Evolutionary conservation across 441 rosid genomes (phyloP), one percentile per base, ranked within the genome.

Genomic region (Geranium incanum): DNA sequence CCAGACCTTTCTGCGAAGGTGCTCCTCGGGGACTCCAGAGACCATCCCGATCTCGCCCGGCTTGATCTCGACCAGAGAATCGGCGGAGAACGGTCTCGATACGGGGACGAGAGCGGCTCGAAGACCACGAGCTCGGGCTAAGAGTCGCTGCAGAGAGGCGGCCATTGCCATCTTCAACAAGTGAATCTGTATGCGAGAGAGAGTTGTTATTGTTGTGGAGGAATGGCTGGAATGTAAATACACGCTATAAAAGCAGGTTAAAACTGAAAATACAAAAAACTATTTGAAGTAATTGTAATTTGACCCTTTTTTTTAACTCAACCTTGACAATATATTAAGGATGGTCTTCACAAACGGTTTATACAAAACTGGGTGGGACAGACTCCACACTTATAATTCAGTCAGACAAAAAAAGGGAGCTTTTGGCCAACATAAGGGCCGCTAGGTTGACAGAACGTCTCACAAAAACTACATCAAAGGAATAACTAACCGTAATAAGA

Each of bases 31-130:
- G 57, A 76, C 72, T 7, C 79, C 76, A 4, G 79, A 76, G 73
- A 76, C 79, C 73, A 76, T 37, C 59, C 76, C 79, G 7, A 72
- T 66, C 79, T 76, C 76, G 59, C 73, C 76, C 62, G 79, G 57
- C 39, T 76, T 19, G 75, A 73, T 13, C 75, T 70, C 66, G 70
- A 68, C 72, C 72, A 75, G 52, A 4, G 70, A 71, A 71, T 70
- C 74, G 41, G 72, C 73, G 5, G 97, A 80, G 79, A 89, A 85
- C 0, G 86, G 71, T 36, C 96, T 80, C n/a, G 82, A 77, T 11
- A 86, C 64, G 60, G 86, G 76, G 18, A 78, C 74, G 71, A 84
- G 50, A n/a, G 70, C 41, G n/a, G 83, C 7, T 38, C 86, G 81
- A 66, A 82, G 67, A 15, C 76, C 68, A 43, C 84, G 81, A 72